Conservation (phyloP, 2,329 filamentous ascomycete species). For the Cladosporium velox region DNA sequence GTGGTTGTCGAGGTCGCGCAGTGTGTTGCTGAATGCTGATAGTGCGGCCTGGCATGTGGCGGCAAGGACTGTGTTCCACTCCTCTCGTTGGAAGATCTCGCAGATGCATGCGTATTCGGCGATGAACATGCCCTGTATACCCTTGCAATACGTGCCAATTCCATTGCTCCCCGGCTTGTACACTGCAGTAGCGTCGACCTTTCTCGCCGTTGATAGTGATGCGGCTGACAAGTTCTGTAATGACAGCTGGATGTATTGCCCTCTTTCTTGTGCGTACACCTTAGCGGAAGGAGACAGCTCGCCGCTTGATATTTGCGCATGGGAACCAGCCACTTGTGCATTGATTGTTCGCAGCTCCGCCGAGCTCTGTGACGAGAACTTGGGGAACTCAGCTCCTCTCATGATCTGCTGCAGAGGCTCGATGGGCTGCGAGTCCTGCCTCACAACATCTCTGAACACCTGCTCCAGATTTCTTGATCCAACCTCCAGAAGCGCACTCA, state of each 20-base stretch:
- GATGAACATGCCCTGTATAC: conserved; percentile 81
- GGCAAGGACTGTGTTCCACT: conserved; percentile 79
- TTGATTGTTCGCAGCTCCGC: conserved; percentile 79
- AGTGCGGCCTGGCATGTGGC: conserved; percentile 77
- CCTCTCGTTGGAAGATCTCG: conserved; percentile 79
- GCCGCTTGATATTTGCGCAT: conserved; percentile 31
- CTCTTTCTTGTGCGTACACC: conserved; percentile 82
- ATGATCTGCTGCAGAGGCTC: conserved; percentile 93
- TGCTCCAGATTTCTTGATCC: conserved; percentile 83
- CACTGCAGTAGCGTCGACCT: conserved; percentile 72
- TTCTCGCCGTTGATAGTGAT: conserved; percentile 74
- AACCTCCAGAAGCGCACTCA: conserved; percentile 73
- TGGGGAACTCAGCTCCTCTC: conserved; percentile 75
- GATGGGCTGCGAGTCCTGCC: conserved; percentile 75
- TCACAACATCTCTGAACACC: conserved; percentile 76
- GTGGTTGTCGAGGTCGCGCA: conserved; percentile 86
- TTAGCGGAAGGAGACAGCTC: conserved; percentile 62
- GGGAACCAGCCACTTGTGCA: conserved; percentile 43
- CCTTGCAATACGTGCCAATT: conserved; percentile 83
- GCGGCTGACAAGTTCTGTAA: conserved; percentile 85
- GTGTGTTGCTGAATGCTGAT: conserved; percentile 78
- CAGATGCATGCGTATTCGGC: conserved; percentile 91
- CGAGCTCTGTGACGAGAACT: conserved; percentile 73
- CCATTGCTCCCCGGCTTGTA: conserved; percentile 89
- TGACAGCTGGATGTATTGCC: conserved; percentile 79